A percentile compares a stretch with the other conserved stretches of the same genome.
phyloP scores from a whole-genome alignment of 2,329 filamentous ascomycete genomes.

The Plectosphaerella plurivora region DNA sequence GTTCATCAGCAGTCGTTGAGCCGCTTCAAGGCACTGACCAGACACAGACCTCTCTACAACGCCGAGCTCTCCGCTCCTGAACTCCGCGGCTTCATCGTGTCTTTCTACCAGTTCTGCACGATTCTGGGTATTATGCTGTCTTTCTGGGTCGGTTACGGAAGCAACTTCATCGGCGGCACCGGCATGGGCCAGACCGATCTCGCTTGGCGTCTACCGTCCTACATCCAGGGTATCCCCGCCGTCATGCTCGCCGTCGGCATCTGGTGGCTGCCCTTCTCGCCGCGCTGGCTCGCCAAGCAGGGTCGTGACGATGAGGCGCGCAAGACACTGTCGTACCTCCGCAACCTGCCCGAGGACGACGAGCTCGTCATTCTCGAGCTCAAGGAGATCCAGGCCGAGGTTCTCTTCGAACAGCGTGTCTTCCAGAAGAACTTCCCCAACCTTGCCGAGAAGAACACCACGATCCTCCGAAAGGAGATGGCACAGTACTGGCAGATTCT shows the following conservation, averaged over 20 bases:
- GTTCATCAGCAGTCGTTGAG: neutral
- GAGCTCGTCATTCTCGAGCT: slow-evolving; percentile 50
- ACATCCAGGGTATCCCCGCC: slow-evolving; percentile 37
- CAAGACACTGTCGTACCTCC: slow-evolving; percentile 52
- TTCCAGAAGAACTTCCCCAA: slow-evolving; percentile 40
- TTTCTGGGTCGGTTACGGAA: slow-evolving; percentile 41
- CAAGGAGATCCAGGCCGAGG: slow-evolving; percentile 38
- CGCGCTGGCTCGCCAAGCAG: slow-evolving; percentile 31
- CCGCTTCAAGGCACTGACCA: neutral
- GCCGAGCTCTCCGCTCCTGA: slow-evolving; percentile 56
- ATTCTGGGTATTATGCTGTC: slow-evolving; percentile 51
- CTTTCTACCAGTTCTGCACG: slow-evolving; percentile 60
- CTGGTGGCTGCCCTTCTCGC: slow-evolving; percentile 32
- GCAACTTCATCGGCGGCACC: slow-evolving; percentile 42
- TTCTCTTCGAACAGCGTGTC: slow-evolving; percentile 33
- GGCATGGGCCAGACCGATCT: slow-evolving; percentile 36
- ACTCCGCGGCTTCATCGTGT: slow-evolving; percentile 61
- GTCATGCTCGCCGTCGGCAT: slow-evolving; percentile 27
- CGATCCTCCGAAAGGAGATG: slow-evolving; percentile 36
- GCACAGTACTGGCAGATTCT: slow-evolving; percentile 46
- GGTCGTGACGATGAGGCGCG: slow-evolving; percentile 27
- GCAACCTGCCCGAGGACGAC: slow-evolving; percentile 53
- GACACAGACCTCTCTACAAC: slow-evolving; percentile 37
- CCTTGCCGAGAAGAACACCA: slow-evolving; percentile 34
- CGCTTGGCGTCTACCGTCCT: slow-evolving; percentile 38